These are phyloP conservation scores for Teunomyces kruisii DNA, from an alignment of 805 yeast genomes.

Conservation along the genomic window DNA sequence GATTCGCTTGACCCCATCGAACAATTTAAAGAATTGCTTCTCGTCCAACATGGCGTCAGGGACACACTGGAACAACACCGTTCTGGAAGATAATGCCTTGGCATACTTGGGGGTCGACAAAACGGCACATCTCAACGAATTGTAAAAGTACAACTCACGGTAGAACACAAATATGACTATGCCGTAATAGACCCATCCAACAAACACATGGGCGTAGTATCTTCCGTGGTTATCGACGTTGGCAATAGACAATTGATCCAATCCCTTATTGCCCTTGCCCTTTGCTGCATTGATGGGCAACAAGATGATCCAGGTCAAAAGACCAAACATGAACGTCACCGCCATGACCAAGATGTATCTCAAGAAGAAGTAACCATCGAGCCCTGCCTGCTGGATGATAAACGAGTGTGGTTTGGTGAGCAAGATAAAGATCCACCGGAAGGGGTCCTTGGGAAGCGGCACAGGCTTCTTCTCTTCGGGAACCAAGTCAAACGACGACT, in stretches of 20 bases:
- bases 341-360: constrained; percentile 68
- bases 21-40: constrained; percentile 68
- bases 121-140: constrained; percentile 73
- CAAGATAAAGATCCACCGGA: constrained; percentile 69
- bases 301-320: constrained; percentile 62
- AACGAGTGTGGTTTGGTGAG: constrained; percentile 68
- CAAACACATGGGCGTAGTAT: constrained; percentile 82
- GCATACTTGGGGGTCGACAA: constrained; percentile 82
- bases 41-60: constrained; percentile 74
- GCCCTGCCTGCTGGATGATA: constrained; percentile 80
- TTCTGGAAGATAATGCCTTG: constrained; percentile 69
- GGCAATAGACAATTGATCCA: constrained; percentile 75
- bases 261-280: constrained; percentile 62
- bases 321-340: constrained; percentile 42
- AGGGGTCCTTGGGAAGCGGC: constrained; percentile 67
- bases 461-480: constrained; percentile 65
- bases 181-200: constrained; percentile 80
- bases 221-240: constrained; percentile 61
- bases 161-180: constrained; percentile 68
- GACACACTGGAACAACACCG: constrained; percentile 80
- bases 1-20: constrained; percentile 78
- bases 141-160: constrained; percentile 78
- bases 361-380: constrained; percentile 91
- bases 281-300: constrained; percentile 81
- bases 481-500: constrained; percentile 61